Percentiles rank a stretch among this genome's conserved stretches.
phyloP scores from a whole-genome alignment of 2,329 filamentous ascomycete genomes.

The Microdochium paspali region DNA sequence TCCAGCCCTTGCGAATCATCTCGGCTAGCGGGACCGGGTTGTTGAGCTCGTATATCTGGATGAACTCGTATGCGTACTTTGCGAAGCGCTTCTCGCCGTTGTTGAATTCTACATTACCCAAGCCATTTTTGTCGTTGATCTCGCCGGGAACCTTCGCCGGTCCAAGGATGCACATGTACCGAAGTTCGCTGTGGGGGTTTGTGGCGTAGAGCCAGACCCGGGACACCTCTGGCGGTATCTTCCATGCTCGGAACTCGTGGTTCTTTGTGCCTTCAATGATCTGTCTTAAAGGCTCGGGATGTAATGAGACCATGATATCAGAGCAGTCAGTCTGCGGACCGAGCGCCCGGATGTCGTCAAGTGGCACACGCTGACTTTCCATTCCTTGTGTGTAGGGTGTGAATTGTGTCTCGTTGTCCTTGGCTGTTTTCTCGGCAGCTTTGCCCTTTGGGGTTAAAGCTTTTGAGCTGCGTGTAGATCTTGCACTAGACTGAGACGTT shows the following conservation, averaged over 20 bases:
- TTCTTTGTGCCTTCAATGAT: conserved; percentile 41
- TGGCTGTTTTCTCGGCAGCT: neutral
- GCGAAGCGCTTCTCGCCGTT: conserved; percentile 19
- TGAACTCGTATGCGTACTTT: conserved; percentile 41
- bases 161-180: conserved; percentile 49
- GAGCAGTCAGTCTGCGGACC: conserved; percentile 31
- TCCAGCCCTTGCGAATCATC: conserved; percentile 46
- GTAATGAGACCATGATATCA: conserved; percentile 39
- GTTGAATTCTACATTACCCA: conserved; percentile 45
- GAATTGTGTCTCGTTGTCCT: conserved; percentile 5
- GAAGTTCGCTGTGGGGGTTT: conserved; percentile 34
- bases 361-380: conserved; percentile 22
- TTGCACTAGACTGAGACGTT: neutral
- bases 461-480: neutral
- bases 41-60: conserved; percentile 53
- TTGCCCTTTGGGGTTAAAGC: conserved; percentile 3
- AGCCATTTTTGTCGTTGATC: conserved; percentile 30
- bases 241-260: conserved; percentile 46
- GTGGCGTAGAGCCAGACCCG: conserved; percentile 56
- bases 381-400: conserved; percentile 16
- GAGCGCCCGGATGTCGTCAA: conserved; percentile 16
- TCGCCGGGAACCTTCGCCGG: conserved; percentile 35
- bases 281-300: conserved; percentile 42
- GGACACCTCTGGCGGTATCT: conserved; percentile 40
- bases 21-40: conserved; percentile 42